Percentiles rank a stretch among this genome's conserved stretches.
phyloP scores from a whole-genome alignment of 169 alveolate species.

The Cryptosporidium ubiquitum region DNA sequence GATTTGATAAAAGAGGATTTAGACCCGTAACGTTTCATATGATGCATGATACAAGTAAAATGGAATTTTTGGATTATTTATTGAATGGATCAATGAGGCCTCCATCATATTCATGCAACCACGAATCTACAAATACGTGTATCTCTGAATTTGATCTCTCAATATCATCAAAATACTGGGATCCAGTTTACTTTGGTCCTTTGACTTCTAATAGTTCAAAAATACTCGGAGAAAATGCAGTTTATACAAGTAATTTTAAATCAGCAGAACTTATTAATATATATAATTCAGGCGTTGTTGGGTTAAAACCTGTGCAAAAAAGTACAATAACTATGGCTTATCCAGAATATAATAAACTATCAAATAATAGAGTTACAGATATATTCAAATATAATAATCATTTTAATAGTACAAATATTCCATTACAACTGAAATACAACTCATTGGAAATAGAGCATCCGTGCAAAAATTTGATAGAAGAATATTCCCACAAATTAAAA shows the following conservation, averaged over 20 bases:
- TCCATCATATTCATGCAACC: slow-evolving; percentile 62
- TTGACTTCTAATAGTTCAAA: slow-evolving; percentile 22
- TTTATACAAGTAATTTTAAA: background rate
- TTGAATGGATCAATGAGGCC: slow-evolving; percentile 33
- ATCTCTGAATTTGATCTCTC: slow-evolving; percentile 28
- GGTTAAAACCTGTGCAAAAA: slow-evolving; percentile 8
- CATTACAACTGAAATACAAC: slow-evolving; percentile 20
- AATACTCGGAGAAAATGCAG: slow-evolving; percentile 53
- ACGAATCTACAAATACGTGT: slow-evolving; percentile 48
- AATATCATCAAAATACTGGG: slow-evolving; percentile 68
- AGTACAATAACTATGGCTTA: slow-evolving; percentile 37
- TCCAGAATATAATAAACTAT: slow-evolving; percentile 28
- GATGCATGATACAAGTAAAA: slow-evolving; percentile 66
- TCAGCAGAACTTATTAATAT: background rate
- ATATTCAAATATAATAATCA: background rate
- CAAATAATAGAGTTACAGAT: background rate
- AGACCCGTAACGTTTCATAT: slow-evolving; percentile 70
- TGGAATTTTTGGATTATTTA: slow-evolving; percentile 64
- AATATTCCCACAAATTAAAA: slow-evolving; percentile 34
- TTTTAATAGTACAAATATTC: background rate
- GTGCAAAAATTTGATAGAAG: slow-evolving; percentile 33
- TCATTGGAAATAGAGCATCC: slow-evolving; percentile 62
- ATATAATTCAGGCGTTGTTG: background rate
- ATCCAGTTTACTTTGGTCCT: slow-evolving; percentile 60
- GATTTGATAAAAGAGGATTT: slow-evolving; percentile 16